These are phyloP conservation scores for Saccharata proteae DNA, from an alignment of 2,329 filamentous ascomycete species.

Conservation along the genomic window DNA sequence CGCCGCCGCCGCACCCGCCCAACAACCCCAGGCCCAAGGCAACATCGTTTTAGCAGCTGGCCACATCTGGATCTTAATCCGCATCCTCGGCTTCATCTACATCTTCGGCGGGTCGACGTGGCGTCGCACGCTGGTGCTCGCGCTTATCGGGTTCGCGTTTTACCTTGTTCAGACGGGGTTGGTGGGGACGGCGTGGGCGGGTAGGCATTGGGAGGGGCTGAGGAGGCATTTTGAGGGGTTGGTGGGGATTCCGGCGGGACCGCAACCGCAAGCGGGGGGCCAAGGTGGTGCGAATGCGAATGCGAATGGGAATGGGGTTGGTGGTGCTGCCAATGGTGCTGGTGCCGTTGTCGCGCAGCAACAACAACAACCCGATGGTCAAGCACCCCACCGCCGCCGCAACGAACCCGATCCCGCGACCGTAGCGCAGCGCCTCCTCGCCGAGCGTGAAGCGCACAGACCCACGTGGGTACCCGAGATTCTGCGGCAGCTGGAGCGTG, in stretches of 20 bases:
- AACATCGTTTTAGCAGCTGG: slow-evolving; percentile 16
- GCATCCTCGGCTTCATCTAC: slow-evolving; percentile 44
- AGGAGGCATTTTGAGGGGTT: slow-evolving; percentile 27
- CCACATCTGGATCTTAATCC: slow-evolving; percentile 41
- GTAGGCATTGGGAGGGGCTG: slow-evolving; percentile 15
- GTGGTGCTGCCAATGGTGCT: slow-evolving; percentile 6
- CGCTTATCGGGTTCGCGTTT: slow-evolving; percentile 21
- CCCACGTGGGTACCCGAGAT: slow-evolving; percentile 20
- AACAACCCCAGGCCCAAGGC: not conserved
- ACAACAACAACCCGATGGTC: not conserved
- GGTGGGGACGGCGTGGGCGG: slow-evolving; percentile 12
- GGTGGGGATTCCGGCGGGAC: slow-evolving; percentile 10
- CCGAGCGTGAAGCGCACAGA: slow-evolving; percentile 20
- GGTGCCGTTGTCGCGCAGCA: not conserved
- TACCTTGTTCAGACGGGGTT: slow-evolving; percentile 20
- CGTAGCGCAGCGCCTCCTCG: slow-evolving; percentile 28
- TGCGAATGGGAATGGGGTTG: too few species aligned
- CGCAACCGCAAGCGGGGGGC: not conserved
- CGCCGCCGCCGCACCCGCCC: not conserved
- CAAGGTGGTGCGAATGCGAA: slow-evolving; percentile 13
- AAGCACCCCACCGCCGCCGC: not conserved
- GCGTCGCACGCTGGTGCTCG: slow-evolving; percentile 20
- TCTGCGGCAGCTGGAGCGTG: slow-evolving; percentile 40
- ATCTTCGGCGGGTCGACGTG: slow-evolving; percentile 33
- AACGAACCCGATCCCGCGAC: slow-evolving; percentile 22